Percentiles rank a stretch among this genome's conserved stretches.
These are phyloP conservation scores for Suhomyces chickasaworum DNA, from an alignment of 1,139 yeast genomes.

Conservation along the genomic window DNA sequence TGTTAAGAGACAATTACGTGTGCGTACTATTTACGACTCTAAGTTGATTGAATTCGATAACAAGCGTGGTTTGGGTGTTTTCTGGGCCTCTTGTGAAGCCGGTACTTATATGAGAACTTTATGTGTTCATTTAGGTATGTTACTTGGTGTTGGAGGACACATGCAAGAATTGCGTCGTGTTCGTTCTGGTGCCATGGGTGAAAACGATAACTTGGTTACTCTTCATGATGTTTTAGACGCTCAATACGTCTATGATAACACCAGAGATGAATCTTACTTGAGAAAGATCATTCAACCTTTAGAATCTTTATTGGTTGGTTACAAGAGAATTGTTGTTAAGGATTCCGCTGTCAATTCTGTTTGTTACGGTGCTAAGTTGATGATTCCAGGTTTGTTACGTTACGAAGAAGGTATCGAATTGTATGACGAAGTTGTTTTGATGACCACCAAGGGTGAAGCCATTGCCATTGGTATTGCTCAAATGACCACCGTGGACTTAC, in stretches of 20 bases:
- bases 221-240: constrained; percentile 97
- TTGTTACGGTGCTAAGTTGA: constrained; percentile 97
- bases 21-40: constrained; percentile 95
- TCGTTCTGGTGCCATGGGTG: constrained; percentile 94
- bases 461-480: constrained; percentile 98
- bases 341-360: constrained; percentile 98
- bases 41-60: constrained; percentile 94
- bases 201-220: constrained; percentile 89
- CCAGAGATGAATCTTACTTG: constrained; percentile 93
- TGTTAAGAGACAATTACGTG: constrained; percentile 98
- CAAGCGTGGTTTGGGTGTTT: constrained; percentile 94
- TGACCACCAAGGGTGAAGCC: constrained; percentile 99
- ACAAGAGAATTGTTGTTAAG: constrained; percentile 96
- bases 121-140: constrained; percentile 98
- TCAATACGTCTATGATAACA: constrained; percentile 95
- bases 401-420: constrained; percentile 97
- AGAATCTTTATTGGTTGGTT: constrained; percentile 89
- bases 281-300: constrained; percentile 94
- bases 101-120: constrained; percentile 99
- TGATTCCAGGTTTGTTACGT: constrained; percentile 98
- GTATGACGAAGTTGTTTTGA: constrained; percentile 95
- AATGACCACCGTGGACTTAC: constrained; percentile 97
- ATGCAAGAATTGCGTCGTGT: constrained; percentile 99
- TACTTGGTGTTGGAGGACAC: constrained; percentile 98
- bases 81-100: constrained; percentile 99